Conservation (phyloP, 169 alveolate genomes). For the Besnoitia besnoiti region DNA sequence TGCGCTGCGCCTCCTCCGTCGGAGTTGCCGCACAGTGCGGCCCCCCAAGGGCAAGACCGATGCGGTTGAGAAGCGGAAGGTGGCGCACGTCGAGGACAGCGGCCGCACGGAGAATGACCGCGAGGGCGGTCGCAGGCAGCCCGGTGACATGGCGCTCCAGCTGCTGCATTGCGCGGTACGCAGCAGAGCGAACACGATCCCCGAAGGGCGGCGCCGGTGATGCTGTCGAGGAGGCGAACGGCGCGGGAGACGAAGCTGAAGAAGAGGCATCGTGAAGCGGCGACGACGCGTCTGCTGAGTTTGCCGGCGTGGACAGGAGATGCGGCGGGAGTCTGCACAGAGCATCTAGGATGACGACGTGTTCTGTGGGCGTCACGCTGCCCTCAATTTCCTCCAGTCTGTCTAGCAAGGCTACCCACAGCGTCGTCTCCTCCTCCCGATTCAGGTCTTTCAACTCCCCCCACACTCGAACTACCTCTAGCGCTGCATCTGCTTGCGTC, state of each 20-base stretch:
- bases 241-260: background rate
- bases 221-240: too few species aligned
- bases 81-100: background rate
- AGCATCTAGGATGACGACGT: constrained; percentile 1
- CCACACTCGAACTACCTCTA: background rate
- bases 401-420: background rate
- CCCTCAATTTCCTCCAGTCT: background rate
- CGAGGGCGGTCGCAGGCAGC: background rate
- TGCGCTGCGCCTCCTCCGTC: background rate
- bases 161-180: background rate
- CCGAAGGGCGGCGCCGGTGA: too few species aligned
- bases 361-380: background rate
- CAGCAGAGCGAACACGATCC: background rate
- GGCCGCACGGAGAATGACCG: background rate
- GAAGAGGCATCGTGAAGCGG: background rate
- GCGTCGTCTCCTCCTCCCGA: background rate
- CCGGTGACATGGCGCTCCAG: background rate
- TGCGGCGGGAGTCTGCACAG: constrained; percentile 21
- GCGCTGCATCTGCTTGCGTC: background rate
- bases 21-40: background rate
- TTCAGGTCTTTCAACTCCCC: background rate
- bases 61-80: background rate
- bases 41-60: background rate
- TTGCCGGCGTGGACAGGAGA: background rate
- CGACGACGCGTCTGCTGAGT: background rate